Percentiles rank a stretch among this genome's conserved stretches.
Conservation (phyloP, 352 stramenopile species). For the Globisporangium megalacanthum region DNA sequence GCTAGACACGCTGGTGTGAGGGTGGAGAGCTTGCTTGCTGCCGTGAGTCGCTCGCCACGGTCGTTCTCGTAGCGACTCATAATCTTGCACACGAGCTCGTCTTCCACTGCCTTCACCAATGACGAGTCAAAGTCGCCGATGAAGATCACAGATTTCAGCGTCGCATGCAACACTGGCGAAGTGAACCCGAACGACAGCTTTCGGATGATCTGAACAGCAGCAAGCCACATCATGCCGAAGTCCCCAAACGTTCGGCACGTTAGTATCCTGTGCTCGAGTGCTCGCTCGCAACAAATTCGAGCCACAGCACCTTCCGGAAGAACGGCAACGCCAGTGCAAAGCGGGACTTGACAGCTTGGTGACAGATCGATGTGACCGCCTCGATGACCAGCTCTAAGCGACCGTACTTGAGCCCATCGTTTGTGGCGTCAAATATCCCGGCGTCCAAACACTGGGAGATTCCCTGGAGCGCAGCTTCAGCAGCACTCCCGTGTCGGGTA, state of each 20-base stretch:
- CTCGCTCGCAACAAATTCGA: neutral
- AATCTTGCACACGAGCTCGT: slow-evolving; percentile 69
- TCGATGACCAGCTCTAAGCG: slow-evolving; percentile 54
- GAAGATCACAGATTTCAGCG: slow-evolving; percentile 68
- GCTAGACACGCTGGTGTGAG: slow-evolving; percentile 9
- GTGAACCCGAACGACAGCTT: slow-evolving; percentile 35
- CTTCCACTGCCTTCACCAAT: slow-evolving; percentile 55
- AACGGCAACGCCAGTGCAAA: slow-evolving; percentile 57
- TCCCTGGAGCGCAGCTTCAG: slow-evolving; percentile 37
- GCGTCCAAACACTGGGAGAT: slow-evolving; percentile 59
- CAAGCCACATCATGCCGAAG: neutral
- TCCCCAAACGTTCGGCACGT: neutral
- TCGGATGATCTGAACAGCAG: slow-evolving; percentile 36
- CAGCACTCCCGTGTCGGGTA: slow-evolving; percentile 57
- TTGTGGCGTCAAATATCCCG: slow-evolving; percentile 40
- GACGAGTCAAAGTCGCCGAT: slow-evolving; percentile 69
- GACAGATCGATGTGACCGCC: slow-evolving; percentile 59
- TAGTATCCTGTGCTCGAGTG: no score
- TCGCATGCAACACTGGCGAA: slow-evolving; percentile 49
- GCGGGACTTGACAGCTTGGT: slow-evolving; percentile 72
- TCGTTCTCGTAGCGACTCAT: slow-evolving; percentile 63
- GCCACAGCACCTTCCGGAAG: slow-evolving; percentile 53
- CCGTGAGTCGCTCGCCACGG: slow-evolving; percentile 16
- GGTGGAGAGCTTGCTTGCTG: slow-evolving; percentile 7
- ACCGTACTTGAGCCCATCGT: slow-evolving; percentile 25